Base-by-base conservation (phyloP, 768 basidiomycete genomes). In the Mycena filopes region DNA sequence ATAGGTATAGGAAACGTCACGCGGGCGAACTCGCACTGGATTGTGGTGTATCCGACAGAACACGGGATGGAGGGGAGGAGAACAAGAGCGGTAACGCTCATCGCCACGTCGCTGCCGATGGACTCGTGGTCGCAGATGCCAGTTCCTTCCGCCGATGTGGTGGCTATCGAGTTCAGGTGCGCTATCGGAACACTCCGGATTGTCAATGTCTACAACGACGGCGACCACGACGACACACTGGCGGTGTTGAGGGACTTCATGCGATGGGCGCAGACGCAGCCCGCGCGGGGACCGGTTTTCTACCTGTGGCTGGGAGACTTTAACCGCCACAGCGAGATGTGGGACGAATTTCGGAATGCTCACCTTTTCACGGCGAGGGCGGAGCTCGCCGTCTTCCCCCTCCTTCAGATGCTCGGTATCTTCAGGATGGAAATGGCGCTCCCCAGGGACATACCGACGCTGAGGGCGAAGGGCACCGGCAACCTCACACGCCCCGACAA, bases 291-390 rank as follows among this genome's bases (percentile, higher is more conserved):
- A 28, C 46, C 12, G 18, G 46, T 28, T 10, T 48, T 26, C 15
- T 48, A 28, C 6, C 3, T 28, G 10, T 46, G 46, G 46, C 46
- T 48, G 46, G 46, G 46, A 3, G 25, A 48, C 20, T 48, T 48
- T 28, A 48, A 48, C 25, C 23, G 46, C 3, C 46, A 48, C 18
- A 48, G 46, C 26, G 25, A n/a, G n/a, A n/a, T 36, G 20, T 82
- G 82, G 82, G 81, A 83, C n/a, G 66, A 73, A 1, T 43, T 59
- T 0, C 10, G 57, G 0, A 79, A 82, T 65, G 4, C 26, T 0
- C 72, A 75, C 16, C 69, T 79, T 0, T 77, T 77, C 55, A 73
- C 67, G 1, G 33, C 31, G 1, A 42, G 6, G 8, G 49, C 45
- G 9, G 57, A 72, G 2, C 46, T 65, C 1, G 46, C 29, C 0